Base-by-base conservation (phyloP, 805 yeast genomes). In the Candida sakaeoensis region DNA sequence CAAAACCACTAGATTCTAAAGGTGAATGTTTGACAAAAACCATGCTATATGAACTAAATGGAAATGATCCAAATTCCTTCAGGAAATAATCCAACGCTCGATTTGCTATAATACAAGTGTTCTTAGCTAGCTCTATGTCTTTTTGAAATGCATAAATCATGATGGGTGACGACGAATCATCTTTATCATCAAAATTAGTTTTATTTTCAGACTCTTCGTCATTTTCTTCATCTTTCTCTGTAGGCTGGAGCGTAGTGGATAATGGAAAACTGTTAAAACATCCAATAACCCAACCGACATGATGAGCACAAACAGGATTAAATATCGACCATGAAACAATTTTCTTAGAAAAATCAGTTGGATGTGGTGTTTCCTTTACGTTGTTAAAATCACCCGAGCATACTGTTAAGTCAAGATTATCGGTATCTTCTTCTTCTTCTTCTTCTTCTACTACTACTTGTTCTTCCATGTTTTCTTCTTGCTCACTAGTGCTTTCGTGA, bases 241-340 rank as follows among this genome's bases (percentile, higher is more conserved):
- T 53, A 19, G 73, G 70, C 12, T 61, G 63, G 5, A 49, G 56
- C 4, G 39, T 33, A 3, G 47, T 50, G 32, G 72, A 76, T 22
- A 88, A 51, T 0, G 79, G 76, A 2, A 79, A 64, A 39, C 76
- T 75, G 30, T 81, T 80, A 57, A 91, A 93, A 2, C 95, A 82
- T 0, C 98, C 99, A 3, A 89, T 77, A 0, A 95, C 90, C 82
- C 95, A 93, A 0, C 98, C 98, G 15, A 93, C 71, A 59, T 91
- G 97, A 50, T 90, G 97, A 1, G 99, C 87, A 26, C 95, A 82
- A 1, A 88, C 84, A 1, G 98, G 96, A 40, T 82, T 85, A 54
- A 81, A 82, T 7, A 86, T 65, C 12, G 82, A 79, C 70, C 81
- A 91, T 15, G 79, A 71, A 36, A 77, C 88, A 1, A 82, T 70